Base-by-base conservation (phyloP, 2,329 filamentous ascomycete species). In the Aureobasidium sp. region DNA sequence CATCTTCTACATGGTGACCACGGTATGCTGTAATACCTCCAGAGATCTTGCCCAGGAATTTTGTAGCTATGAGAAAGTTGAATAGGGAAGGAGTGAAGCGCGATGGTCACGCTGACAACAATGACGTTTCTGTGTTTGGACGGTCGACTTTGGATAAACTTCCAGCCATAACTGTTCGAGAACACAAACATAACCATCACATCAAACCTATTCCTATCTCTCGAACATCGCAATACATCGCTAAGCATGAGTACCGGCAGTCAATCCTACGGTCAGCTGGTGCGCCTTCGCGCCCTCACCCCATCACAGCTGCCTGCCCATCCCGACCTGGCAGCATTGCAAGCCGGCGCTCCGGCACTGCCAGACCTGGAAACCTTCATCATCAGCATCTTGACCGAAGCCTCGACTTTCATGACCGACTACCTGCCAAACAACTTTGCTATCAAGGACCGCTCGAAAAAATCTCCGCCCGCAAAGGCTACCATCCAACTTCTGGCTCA, bases 371-470 rank as follows among this genome's bases (percentile, higher is more conserved):
- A 73, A 25, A 74, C 77, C 6, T 81, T 89, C 65, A 70, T 87
- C 63, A 70, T 73, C 11, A 71, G 77, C 6, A 74, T 86, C 27
- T 75, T 89, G 36, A 69, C 74, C n/a, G 86, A 89, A 70, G 81
- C 83, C 25, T 71, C 84, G 31, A 76, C 79, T 1, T 87, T 89
- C 70, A 78, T 87, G 69, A 79, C 80, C 67, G 76, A 76, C 11
- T 78, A 83, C 37, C 78, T 84, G 8, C 78, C 81, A 17, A 75
- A 74, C 37, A 74, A 68, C n/a, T 87, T 85, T 82, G 80, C 80
- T 64, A 68, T 72, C 41, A 83, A 82, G 68, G 76, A 77, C 22
- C 70, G 70, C 29, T 64, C 64, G 61, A 85, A 83, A 71, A 74
- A 70, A 12, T 82, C 78, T 59, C 67, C 76, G 3, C 76, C 79